These are phyloP conservation scores for Soucietia sequanensis DNA, from an alignment of 805 yeast genomes.

Conservation along the genomic window DNA sequence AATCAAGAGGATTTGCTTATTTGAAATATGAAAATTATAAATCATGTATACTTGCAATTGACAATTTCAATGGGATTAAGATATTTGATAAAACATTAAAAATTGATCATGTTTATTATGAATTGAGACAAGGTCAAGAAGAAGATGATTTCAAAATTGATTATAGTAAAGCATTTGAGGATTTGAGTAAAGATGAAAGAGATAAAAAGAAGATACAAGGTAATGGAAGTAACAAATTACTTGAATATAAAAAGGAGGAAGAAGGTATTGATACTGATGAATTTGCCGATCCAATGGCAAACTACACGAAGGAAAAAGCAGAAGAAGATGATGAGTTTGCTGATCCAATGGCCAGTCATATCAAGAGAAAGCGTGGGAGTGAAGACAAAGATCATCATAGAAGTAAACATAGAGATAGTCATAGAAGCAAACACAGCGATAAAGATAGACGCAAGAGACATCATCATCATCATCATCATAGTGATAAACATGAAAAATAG, in stretches of 20 bases:
- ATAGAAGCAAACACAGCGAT: slow-evolving; percentile 5
- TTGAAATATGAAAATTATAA: slow-evolving; percentile 79
- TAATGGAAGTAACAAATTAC: slow-evolving; percentile 3
- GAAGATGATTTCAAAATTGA: slow-evolving; percentile 43
- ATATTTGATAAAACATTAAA: slow-evolving; percentile 49
- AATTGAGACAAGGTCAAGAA: slow-evolving; percentile 50
- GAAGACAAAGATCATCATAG: no score
- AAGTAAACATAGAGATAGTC: slow-evolving; percentile 1
- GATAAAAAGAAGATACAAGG: slow-evolving; percentile 5
- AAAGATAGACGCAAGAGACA: slow-evolving; percentile 5
- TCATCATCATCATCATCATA: neutral
- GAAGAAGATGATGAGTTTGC: slow-evolving; percentile 20
- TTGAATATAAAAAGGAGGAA: slow-evolving; percentile 5
- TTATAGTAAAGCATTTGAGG: slow-evolving; percentile 16
- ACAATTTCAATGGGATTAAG: slow-evolving; percentile 73
- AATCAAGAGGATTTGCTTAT: slow-evolving; percentile 74
- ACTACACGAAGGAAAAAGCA: slow-evolving; percentile 19
- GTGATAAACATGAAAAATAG: no score
- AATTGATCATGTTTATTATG: slow-evolving; percentile 73
- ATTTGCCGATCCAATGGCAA: slow-evolving; percentile 34
- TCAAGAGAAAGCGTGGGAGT: no score
- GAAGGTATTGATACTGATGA: slow-evolving; percentile 20
- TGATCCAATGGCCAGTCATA: slow-evolving; percentile 19
- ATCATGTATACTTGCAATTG: slow-evolving; percentile 82
- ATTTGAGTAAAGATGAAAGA: slow-evolving; percentile 3